A percentile compares a stretch with the other conserved stretches of the same genome.
phyloP scores from a whole-genome alignment of 495 filamentous ascomycete species.

The Pyrenula aspistea region DNA sequence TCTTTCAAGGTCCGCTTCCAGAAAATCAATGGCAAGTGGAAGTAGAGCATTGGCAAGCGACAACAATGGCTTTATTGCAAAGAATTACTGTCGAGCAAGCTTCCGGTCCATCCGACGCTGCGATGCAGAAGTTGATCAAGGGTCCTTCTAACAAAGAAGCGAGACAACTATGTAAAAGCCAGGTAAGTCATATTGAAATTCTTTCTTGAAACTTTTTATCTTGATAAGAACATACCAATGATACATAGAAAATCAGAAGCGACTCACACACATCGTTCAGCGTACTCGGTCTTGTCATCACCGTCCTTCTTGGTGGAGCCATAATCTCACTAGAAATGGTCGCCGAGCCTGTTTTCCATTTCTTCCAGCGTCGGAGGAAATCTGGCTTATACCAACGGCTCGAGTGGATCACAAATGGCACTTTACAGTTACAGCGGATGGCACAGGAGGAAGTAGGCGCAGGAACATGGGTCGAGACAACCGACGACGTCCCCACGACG shows the following conservation, averaged over 20 bases:
- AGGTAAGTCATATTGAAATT: not conserved
- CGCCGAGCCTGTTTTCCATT: not conserved
- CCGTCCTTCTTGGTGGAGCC: not conserved
- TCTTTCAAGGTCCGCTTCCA: not conserved
- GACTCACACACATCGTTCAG: not conserved
- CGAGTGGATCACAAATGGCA: not conserved
- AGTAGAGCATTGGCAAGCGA: not conserved
- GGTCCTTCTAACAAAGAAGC: not conserved
- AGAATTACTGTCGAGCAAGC: not conserved
- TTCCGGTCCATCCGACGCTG: not conserved
- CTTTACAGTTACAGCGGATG: not conserved
- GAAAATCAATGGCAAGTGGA: not conserved
- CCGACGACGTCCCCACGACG: not conserved
- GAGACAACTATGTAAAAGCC: not conserved
- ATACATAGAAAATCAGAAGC: not conserved
- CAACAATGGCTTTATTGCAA: not conserved
- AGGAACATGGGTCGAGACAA: not conserved
- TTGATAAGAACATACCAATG: not conserved
- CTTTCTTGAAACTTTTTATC: not conserved
- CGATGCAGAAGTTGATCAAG: not conserved
- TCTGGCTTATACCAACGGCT: not conserved
- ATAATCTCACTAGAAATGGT: not conserved
- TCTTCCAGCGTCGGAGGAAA: not conserved
- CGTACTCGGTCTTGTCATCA: not conserved
- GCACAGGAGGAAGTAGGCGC: not conserved